Base-by-base conservation (phyloP, 768 basidiomycete species). In the Mycena maculata region DNA sequence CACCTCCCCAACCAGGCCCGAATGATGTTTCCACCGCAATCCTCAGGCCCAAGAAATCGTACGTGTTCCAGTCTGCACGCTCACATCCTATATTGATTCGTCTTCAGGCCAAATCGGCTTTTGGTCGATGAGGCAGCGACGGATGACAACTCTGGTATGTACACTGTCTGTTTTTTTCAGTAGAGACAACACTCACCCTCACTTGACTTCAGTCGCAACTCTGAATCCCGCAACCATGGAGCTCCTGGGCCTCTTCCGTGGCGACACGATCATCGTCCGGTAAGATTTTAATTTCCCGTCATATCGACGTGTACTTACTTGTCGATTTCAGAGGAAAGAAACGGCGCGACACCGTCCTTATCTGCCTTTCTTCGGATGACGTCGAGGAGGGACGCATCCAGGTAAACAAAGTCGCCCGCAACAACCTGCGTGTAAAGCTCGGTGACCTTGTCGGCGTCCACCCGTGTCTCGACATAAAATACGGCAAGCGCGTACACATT, bases 381-480 rank as follows among this genome's bases (percentile, higher is more conserved):
- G 94, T 99, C 67, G 98, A 98, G 73, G 98, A 99, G 80, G 97
- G 98, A 63, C 94, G 94, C 77, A 96, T 99, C 69, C 96, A 98
- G 75, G 84, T 99, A 82, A 99, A 99, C 90, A 99, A 99, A 81
- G 98, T 99, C 38, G 98, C 98, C n/a, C 94, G 98, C 63, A 97
- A 98, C 84, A 99, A 99, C 82, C 82, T 99, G 50, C 94, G 97
- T 60, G 95, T 99, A 73, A 99, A 98, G 84, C 90, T 99, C 45
- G 97, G 94, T 45, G 98, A 99, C 79, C 86, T 99, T 60, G 95
- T 95, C 77, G 94, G 93, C 68, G 96, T 99, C 1, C 96, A 99
- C 79, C 90, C 94, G 74, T 98, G 96, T 77, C 88, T 92, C 65
- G 97, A 99, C 75, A 98, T 99, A 86, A 98, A 98, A 81, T 99